Evolutionary conservation across 2,329 filamentous ascomycete species (phyloP).

Genomic region (Plenodomus lindquistii): DNA sequence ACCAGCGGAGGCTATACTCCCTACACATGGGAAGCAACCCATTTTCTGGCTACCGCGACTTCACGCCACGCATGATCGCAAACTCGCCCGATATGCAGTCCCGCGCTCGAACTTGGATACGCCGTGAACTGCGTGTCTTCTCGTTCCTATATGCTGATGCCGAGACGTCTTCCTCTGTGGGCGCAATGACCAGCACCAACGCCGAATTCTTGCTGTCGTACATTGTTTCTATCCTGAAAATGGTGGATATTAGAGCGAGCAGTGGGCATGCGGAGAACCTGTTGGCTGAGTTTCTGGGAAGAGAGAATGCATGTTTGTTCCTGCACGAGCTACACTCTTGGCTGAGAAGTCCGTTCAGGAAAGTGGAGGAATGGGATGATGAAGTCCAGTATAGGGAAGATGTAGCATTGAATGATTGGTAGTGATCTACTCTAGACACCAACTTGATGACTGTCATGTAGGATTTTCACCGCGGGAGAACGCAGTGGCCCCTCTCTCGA

Average conservation of each 20-base stretch:
- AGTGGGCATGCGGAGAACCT: slow-evolving; percentile 79
- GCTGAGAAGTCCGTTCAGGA: slow-evolving; percentile 77
- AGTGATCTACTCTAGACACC: too few species aligned
- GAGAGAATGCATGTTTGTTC: slow-evolving; percentile 73
- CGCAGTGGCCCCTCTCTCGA: too few species aligned
- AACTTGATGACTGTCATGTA: too few species aligned
- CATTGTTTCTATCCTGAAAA: slow-evolving; percentile 79
- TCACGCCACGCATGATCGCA: slow-evolving; percentile 69
- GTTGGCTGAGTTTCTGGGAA: slow-evolving; percentile 76
- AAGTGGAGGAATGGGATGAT: slow-evolving; percentile 77
- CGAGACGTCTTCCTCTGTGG: slow-evolving; percentile 20
- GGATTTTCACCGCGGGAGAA: too few species aligned
- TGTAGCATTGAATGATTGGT: background rate
- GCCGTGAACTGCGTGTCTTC: slow-evolving; percentile 84
- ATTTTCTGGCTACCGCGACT: slow-evolving; percentile 73
- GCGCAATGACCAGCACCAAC: slow-evolving; percentile 59
- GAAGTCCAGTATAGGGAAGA: slow-evolving; percentile 69
- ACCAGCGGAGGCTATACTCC: slow-evolving; percentile 72
- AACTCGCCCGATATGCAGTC: slow-evolving; percentile 69
- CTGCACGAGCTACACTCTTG: slow-evolving; percentile 84
- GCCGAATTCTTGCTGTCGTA: slow-evolving; percentile 87
- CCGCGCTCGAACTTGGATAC: slow-evolving; percentile 78
- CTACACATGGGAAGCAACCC: slow-evolving; percentile 82
- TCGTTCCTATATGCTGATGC: slow-evolving; percentile 63
- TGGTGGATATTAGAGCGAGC: slow-evolving; percentile 78